These are phyloP conservation scores for Nepenthes mirabilis DNA, from an alignment of 148 eudicot species.

Conservation along the genomic window DNA sequence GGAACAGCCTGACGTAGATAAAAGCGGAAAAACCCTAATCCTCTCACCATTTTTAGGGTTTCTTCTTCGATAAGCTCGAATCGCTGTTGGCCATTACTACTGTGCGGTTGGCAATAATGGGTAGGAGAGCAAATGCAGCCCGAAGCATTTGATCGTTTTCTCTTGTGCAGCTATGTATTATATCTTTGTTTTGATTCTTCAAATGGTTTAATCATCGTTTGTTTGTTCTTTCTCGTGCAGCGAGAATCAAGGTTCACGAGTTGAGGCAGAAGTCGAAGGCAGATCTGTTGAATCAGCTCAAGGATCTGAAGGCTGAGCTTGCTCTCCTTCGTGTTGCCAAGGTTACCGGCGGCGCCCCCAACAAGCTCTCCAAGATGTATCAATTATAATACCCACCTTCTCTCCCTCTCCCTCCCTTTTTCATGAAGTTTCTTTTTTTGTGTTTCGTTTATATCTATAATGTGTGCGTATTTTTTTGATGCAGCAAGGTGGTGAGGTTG, in stretches of 20 bases:
- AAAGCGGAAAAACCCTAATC: no score
- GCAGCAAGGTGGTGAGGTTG: slow-evolving; percentile 41
- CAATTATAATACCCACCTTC: no score
- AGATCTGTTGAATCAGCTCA: slow-evolving; percentile 35
- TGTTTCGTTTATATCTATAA: background rate
- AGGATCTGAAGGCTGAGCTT: slow-evolving; percentile 56
- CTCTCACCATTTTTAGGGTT: no score
- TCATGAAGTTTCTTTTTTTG: background rate
- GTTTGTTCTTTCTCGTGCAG: slow-evolving; percentile 1
- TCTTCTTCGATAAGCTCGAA: no score
- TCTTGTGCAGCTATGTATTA: no score
- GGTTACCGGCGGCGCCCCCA: slow-evolving; percentile 67
- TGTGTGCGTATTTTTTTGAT: background rate
- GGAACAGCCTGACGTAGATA: no score
- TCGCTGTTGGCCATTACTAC: no score
- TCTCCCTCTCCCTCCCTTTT: background rate
- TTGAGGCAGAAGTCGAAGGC: slow-evolving; percentile 27
- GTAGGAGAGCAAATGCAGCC: no score
- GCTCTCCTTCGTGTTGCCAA: slow-evolving; percentile 60
- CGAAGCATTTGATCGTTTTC: no score
- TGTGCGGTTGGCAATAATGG: no score
- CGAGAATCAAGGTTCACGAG: slow-evolving; percentile 38
- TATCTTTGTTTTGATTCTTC: background rate
- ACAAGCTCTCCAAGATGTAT: slow-evolving; percentile 68
- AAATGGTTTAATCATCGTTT: background rate